These are phyloP conservation scores for Oleoguttula mirabilis DNA, from an alignment of 495 filamentous ascomycete genomes.

Conservation along the genomic window DNA sequence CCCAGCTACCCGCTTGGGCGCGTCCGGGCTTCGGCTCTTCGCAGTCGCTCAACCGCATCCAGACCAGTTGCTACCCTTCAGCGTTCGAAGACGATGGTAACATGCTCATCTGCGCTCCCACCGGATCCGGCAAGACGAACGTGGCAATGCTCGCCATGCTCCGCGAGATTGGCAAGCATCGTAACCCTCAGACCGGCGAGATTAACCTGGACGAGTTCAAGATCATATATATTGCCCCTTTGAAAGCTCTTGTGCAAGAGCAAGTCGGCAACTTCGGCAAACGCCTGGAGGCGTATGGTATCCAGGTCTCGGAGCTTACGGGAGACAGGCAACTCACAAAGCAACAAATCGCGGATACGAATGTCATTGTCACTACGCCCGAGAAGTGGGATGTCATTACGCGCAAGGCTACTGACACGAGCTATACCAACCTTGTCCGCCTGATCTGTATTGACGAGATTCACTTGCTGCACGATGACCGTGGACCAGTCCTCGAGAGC, in stretches of 20 bases:
- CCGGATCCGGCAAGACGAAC: constrained; percentile 96
- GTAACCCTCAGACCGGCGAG: constrained; percentile 72
- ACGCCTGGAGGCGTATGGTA: constrained; percentile 77
- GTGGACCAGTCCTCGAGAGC: constrained; percentile 91
- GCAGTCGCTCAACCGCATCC: constrained; percentile 82
- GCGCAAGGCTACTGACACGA: constrained; percentile 89
- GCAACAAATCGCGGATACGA: constrained; percentile 93
- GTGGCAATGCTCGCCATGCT: constrained; percentile 96
- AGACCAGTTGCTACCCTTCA: constrained; percentile 79
- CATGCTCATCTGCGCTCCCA: constrained; percentile 93
- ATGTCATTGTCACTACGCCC: constrained; percentile 96
- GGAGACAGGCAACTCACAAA: constrained; percentile 98
- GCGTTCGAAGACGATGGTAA: constrained; percentile 95
- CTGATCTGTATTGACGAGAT: constrained; percentile 97
- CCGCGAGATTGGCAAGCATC: constrained; percentile 91
- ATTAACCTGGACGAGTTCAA: constrained; percentile 95
- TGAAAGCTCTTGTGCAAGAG: constrained; percentile 93
- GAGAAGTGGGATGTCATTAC: constrained; percentile 99
- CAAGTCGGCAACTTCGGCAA: constrained; percentile 95
- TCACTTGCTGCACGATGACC: constrained; percentile 92
- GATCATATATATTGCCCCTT: constrained; percentile 84
- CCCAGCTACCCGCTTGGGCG: constrained; percentile 87
- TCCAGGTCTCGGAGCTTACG: constrained; percentile 85
- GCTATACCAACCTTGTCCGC: constrained; percentile 91
- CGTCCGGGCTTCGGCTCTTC: constrained; percentile 68